A percentile compares a stretch with the other conserved stretches of the same genome.
phyloP scores from a whole-genome alignment of 768 basidiomycete species.

The Boletellus ananas region DNA sequence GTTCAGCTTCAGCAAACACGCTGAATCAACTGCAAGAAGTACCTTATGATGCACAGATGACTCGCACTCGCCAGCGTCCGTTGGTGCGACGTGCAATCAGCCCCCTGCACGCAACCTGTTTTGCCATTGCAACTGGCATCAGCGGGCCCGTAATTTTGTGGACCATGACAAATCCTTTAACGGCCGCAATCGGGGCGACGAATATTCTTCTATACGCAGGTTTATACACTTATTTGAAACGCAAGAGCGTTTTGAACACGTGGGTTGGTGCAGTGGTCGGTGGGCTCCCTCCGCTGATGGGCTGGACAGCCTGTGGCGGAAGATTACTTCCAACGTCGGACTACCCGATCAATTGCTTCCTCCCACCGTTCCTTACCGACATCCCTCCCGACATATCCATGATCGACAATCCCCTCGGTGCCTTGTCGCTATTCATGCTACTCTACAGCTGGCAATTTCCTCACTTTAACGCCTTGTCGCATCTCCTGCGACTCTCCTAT shows the following conservation, averaged over 20 bases:
- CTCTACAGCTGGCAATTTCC: slow-evolving; percentile 99
- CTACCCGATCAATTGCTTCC: slow-evolving; percentile 56
- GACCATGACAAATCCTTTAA: slow-evolving; percentile 80
- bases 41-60: slow-evolving; percentile 96
- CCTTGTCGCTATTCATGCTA: slow-evolving; percentile 75
- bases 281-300: slow-evolving; percentile 92
- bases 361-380: slow-evolving; percentile 55
- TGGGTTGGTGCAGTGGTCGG: slow-evolving; percentile 96
- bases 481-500: slow-evolving; percentile 83
- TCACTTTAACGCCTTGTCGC: slow-evolving; percentile 92
- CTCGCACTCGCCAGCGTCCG: slow-evolving; percentile 82
- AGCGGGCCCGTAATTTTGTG: slow-evolving; percentile 76
- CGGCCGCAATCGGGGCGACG: slow-evolving; percentile 74
- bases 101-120: slow-evolving; percentile 78
- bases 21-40: slow-evolving; percentile 94
- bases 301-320: slow-evolving; percentile 95
- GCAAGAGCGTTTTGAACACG: slow-evolving; percentile 78
- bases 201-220: slow-evolving; percentile 92
- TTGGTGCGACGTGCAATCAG: slow-evolving; percentile 82
- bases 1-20: slow-evolving; percentile 90
- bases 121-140: slow-evolving; percentile 73
- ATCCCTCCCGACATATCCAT: slow-evolving; percentile 41
- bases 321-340: slow-evolving; percentile 60
- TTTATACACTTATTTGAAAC: slow-evolving; percentile 89
- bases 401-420: slow-evolving; percentile 77